A percentile compares a stretch with the other conserved stretches of the same genome.
These are phyloP conservation scores for Dichotomopilus funicola DNA, from an alignment of 2,329 filamentous ascomycete species.

Conservation along the genomic window DNA sequence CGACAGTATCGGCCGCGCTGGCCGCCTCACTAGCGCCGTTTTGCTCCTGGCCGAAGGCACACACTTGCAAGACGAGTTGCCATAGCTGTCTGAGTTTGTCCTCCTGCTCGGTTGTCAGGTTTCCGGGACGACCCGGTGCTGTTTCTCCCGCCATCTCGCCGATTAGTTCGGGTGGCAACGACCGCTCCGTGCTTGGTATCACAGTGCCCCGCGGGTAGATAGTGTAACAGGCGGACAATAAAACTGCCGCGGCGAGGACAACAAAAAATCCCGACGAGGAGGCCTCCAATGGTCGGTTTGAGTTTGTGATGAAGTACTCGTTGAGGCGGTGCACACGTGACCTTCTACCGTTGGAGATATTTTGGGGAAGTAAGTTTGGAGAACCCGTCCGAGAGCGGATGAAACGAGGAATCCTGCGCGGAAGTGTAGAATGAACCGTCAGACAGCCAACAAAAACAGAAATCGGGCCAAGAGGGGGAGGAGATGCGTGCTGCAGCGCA, in stretches of 20 bases:
- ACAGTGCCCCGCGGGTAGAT: not conserved
- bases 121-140: constrained; percentile 71
- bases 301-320: too few relatives aligned
- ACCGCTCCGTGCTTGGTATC: not conserved
- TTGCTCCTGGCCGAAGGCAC: constrained; percentile 48
- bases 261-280: constrained; percentile 13
- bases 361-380: not conserved
- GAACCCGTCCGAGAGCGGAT: not conserved
- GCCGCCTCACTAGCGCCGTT: constrained; percentile 23
- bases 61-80: constrained; percentile 67
- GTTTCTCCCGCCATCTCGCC: constrained; percentile 29
- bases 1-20: constrained; percentile 24
- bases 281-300: constrained; percentile 6
- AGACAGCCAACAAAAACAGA: too few relatives aligned
- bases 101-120: constrained; percentile 83
- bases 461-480: not conserved
- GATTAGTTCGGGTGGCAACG: constrained; percentile 5
- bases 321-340: not conserved
- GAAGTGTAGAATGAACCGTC: not conserved
- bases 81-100: constrained; percentile 84
- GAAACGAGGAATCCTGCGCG: not conserved
- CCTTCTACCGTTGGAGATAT: not conserved
- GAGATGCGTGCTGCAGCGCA: not conserved
- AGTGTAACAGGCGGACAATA: constrained; percentile 13
- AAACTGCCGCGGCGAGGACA: constrained; percentile 16